These are phyloP conservation scores for Micromonas commoda DNA, from an alignment of 139 green algal genomes.

Conservation along the genomic window DNA sequence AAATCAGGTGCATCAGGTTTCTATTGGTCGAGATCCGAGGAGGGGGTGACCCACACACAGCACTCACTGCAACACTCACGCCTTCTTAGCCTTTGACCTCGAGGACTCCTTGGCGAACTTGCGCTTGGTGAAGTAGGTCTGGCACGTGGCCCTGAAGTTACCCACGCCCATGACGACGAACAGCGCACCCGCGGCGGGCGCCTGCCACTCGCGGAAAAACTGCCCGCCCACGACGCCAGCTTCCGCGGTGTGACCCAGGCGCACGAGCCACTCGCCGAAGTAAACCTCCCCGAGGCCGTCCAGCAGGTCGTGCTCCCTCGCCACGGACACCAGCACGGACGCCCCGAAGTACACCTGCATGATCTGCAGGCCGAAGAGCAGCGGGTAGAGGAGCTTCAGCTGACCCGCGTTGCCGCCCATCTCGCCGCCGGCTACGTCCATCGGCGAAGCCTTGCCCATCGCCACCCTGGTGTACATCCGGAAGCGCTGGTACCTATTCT, in stretches of 20 bases:
- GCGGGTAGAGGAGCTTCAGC: constrained; percentile 20
- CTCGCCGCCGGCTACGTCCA: constrained; percentile 85
- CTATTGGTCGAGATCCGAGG: too few relatives aligned
- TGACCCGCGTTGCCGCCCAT: constrained; percentile 23
- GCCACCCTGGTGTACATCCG: constrained; percentile 93
- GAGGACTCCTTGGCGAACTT: too few relatives aligned
- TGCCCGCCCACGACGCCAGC: neutral
- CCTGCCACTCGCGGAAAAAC: constrained; percentile 11
- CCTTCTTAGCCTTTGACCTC: too few relatives aligned
- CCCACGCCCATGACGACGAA: constrained; percentile 16
- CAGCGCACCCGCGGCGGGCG: neutral
- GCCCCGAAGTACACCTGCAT: constrained; percentile 11
- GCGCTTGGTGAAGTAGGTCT: neutral
- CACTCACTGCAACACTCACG: too few relatives aligned
- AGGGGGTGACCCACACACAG: too few relatives aligned
- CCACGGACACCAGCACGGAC: neutral
- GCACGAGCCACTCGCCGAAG: too few relatives aligned
- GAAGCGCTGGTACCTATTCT: constrained; percentile 78
- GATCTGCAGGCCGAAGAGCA: constrained; percentile 15
- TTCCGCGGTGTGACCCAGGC: too few relatives aligned
- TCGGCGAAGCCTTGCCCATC: constrained; percentile 74
- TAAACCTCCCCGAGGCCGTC: neutral
- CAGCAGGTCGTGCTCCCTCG: neutral
- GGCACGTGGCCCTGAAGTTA: constrained; percentile 12
- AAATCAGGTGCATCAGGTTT: too few relatives aligned